Conservation (phyloP, 768 basidiomycete genomes). For the Fomitopsis serialis region DNA sequence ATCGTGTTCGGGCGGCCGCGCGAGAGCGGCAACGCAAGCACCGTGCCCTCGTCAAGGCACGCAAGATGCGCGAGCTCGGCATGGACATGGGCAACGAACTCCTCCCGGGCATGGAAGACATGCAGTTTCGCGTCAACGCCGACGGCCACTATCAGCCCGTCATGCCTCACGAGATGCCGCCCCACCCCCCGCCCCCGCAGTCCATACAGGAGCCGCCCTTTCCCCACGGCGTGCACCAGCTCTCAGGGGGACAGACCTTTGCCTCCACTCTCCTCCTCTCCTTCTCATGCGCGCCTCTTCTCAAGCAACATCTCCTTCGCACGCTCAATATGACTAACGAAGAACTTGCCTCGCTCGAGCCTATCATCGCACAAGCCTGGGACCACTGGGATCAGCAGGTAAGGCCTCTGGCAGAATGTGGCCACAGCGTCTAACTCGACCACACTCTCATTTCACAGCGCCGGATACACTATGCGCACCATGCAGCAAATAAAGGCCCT, state of each 20-base stretch:
- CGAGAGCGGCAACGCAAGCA: constrained; percentile 82
- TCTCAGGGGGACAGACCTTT: constrained; percentile 66
- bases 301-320: constrained; percentile 73
- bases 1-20: constrained; percentile 70
- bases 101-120: constrained; percentile 57
- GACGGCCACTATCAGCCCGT: constrained; percentile 35
- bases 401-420: constrained; percentile 19
- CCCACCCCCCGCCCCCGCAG: constrained; percentile 22
- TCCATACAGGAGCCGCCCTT: constrained; percentile 53
- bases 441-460: constrained; percentile 27
- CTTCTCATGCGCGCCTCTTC: constrained; percentile 65
- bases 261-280: constrained; percentile 74
- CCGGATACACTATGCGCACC: constrained; percentile 41
- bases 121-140: constrained; percentile 54
- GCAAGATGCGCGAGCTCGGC: constrained; percentile 79
- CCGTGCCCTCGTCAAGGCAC: constrained; percentile 69
- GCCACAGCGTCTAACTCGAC: not conserved
- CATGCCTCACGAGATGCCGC: constrained; percentile 29
- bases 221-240: constrained; percentile 42
- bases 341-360: constrained; percentile 72
- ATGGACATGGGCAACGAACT: constrained; percentile 78
- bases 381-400: constrained; percentile 85
- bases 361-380: constrained; percentile 79
- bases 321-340: constrained; percentile 73
- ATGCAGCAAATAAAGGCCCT: constrained; percentile 21